Evolutionary conservation across 306 rosid genomes (phyloP), one percentile per base, ranked within the genome.

Genomic region (Macrotyloma uniflorum): DNA sequence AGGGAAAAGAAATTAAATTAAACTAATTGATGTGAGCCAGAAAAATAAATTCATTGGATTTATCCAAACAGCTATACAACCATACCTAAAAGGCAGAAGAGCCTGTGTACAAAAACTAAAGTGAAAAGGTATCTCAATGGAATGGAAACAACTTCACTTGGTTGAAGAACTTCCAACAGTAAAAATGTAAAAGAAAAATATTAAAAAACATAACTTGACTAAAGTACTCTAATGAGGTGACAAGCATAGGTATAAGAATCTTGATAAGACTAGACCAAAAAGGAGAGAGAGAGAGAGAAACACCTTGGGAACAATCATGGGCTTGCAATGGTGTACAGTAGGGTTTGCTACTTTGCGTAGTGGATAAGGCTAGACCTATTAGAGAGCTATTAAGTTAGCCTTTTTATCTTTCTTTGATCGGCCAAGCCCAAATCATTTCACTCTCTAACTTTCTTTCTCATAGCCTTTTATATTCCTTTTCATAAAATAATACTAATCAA

Each of bases 371-470:
- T 43, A 7, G 15, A 59, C 54, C 42, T 23, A 40, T 59, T 61
- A 16, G 15, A 13, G 18, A 18, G 33, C 28, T 7, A 42, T 13
- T 59, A 6, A 69, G 36, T 45, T 64, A 64, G 65, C 9, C 15
- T 36, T 23, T 47, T 64, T 3, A 64, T 14, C 33, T 50, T 32
- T 49, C 54, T 76, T 23, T n/a, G 10, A 6, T 64, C 26, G 10
- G 10, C 74, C 57, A 6, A 75, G 77, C 58, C 80, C 66, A 58
- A 12, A 11, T 77, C 22, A 50, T 55, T 73, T 55, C 46, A 65
- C 9, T 9, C 19, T 67, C 47, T 5, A 59, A 5, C 58, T 62
- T 55, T 58, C 69, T 54, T 54, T 72, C 18, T 6, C 5, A 10
- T 79, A 15, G 4, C 23, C 53, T 19, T 62, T n/a, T n/a, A n/a